These are phyloP conservation scores for Emmonsiellopsis sp. DNA, from an alignment of 2,329 filamentous ascomycete genomes.

Conservation along the genomic window DNA sequence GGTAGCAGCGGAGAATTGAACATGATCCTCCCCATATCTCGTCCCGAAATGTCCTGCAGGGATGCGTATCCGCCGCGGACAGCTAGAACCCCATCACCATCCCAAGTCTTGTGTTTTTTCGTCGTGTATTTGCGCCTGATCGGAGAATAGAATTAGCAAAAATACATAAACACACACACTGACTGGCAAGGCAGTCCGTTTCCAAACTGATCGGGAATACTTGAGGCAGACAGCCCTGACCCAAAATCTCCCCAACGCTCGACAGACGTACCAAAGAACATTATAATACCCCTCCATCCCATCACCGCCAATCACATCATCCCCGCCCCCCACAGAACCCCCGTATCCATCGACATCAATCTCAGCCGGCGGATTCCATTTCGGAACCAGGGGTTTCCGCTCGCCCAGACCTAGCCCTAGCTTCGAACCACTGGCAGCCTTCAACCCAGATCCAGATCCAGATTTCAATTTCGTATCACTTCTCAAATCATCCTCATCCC, in stretches of 20 bases:
- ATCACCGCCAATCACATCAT: slow-evolving; percentile 5
- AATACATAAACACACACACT: neutral
- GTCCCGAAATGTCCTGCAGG: slow-evolving; percentile 55
- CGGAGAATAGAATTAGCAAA: neutral
- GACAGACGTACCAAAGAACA: slow-evolving; percentile 35
- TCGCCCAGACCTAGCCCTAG: slow-evolving; percentile 5
- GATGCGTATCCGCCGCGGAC: slow-evolving; percentile 49
- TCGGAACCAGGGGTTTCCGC: slow-evolving; percentile 26
- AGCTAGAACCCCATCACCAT: slow-evolving; percentile 59
- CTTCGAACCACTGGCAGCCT: neutral
- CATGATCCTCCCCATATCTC: slow-evolving; percentile 51
- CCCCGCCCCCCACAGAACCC: neutral
- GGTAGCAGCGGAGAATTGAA: slow-evolving; percentile 49
- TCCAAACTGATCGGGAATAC: neutral
- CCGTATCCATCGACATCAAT: slow-evolving; percentile 8
- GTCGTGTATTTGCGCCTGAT: slow-evolving; percentile 57
- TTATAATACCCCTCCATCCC: slow-evolving; percentile 35
- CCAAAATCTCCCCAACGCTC: neutral
- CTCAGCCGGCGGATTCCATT: slow-evolving; percentile 15
- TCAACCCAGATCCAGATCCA: neutral
- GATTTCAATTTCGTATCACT: neutral
- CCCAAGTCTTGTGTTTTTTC: slow-evolving; percentile 72
- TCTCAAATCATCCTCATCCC: neutral
- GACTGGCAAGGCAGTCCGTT: neutral
- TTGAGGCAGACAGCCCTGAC: neutral